Conservation (phyloP, 495 filamentous ascomycete species). For the Penicillium cosmopolitanum region DNA sequence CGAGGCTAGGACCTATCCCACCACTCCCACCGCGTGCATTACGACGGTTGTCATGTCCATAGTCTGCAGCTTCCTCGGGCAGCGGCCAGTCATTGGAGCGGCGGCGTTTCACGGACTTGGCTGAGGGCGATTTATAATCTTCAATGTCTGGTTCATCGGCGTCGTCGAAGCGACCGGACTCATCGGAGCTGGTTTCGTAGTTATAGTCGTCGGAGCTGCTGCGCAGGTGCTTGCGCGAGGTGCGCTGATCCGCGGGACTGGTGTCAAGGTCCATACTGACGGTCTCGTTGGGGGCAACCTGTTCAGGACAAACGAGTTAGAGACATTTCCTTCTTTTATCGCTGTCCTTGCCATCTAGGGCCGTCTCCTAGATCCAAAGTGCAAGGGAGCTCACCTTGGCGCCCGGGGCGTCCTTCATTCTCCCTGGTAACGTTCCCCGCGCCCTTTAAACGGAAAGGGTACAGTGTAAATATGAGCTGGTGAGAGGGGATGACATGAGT, state of each 20-base stretch:
- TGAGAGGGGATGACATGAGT: neutral
- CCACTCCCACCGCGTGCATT: slow-evolving; percentile 13
- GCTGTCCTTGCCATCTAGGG: slow-evolving; percentile 12
- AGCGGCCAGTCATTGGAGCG: slow-evolving; percentile 56
- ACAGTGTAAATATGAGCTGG: slow-evolving; percentile 6
- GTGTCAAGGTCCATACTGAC: slow-evolving; percentile 30
- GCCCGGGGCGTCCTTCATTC: slow-evolving; percentile 16
- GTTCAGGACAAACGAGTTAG: slow-evolving; percentile 17
- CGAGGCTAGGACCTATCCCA: slow-evolving; percentile 2
- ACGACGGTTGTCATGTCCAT: slow-evolving; percentile 22
- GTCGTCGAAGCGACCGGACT: slow-evolving; percentile 47
- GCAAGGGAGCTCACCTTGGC: slow-evolving; percentile 26
- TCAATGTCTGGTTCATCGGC: slow-evolving; percentile 40
- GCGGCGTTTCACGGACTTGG: slow-evolving; percentile 47
- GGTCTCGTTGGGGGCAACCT: neutral
- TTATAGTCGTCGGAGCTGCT: slow-evolving; percentile 25
- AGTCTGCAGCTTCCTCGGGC: slow-evolving; percentile 33
- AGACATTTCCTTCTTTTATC: slow-evolving; percentile 10
- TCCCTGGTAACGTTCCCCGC: slow-evolving; percentile 24
- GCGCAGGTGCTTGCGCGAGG: slow-evolving; percentile 40
- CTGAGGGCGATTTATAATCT: slow-evolving; percentile 27
- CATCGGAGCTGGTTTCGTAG: slow-evolving; percentile 35
- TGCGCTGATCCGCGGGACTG: slow-evolving; percentile 24
- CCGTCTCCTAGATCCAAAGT: slow-evolving; percentile 1
- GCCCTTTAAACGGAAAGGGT: slow-evolving; percentile 21